phyloP scores from a whole-genome alignment of 2,329 filamentous ascomycete genomes.

The Calonectria fujianensis region DNA sequence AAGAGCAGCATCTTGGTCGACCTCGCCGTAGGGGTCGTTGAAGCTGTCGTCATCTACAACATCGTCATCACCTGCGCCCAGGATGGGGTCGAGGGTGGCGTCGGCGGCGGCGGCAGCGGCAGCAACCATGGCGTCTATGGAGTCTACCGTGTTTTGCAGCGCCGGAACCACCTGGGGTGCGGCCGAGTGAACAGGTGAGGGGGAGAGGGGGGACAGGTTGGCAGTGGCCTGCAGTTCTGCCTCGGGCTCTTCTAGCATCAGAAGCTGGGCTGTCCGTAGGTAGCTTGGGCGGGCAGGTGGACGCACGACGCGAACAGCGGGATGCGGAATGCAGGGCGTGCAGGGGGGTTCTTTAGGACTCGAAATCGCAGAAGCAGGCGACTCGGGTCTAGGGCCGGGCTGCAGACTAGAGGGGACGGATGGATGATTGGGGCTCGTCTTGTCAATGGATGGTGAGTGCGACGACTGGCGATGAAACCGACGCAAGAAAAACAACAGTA shows the following conservation, averaged over 20 bases:
- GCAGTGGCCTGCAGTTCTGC: conserved; percentile 70
- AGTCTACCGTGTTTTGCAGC: conserved; percentile 72
- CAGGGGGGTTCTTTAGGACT: conserved; percentile 43
- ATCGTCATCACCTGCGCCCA: conserved; percentile 61
- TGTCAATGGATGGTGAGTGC: conserved; percentile 46
- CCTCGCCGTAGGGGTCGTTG: conserved; percentile 68
- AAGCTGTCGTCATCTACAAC: conserved; percentile 69
- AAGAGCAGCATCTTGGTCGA: conserved; percentile 56
- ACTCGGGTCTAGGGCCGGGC: conserved; percentile 44
- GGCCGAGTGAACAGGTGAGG: conserved; percentile 67
- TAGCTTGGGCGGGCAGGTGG: conserved; percentile 43
- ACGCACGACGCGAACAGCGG: conserved; percentile 33
- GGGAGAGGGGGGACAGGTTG: conserved; percentile 72
- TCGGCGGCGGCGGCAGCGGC: conserved; percentile 55
- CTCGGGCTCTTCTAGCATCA: conserved; percentile 68
- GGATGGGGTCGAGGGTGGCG: conserved; percentile 58
- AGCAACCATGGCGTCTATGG: conserved; percentile 68
- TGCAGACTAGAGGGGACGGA: conserved; percentile 46
- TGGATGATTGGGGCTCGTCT: conserved; percentile 45
- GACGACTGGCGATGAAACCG: conserved; percentile 45
- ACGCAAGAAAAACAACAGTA: conserved; percentile 44
- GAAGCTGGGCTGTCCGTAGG: conserved; percentile 55
- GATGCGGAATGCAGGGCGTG: conserved; percentile 38
- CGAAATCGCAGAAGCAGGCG: conserved; percentile 48
- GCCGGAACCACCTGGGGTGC: conserved; percentile 68